Evolutionary conservation across 139 green algal genomes (phyloP), one percentile per base, ranked within the genome.

Genomic region (Monoraphidium neglectum): DNA sequence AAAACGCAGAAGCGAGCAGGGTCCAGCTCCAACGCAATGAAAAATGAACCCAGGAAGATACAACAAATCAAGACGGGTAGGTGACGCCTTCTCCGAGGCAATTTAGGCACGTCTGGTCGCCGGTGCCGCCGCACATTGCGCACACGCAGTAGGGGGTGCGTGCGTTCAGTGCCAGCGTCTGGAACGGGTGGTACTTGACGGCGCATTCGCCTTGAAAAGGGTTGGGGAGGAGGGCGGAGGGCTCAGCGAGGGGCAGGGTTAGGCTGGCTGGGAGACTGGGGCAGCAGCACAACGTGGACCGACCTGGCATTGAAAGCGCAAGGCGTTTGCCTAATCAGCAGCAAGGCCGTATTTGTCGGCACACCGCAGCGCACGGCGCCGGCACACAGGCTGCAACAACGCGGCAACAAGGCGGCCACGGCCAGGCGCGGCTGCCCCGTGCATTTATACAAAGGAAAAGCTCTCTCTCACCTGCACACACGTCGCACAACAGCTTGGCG

Each of bases 401-500:
- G 21, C 24, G 33, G 6, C 60, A 67, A 36, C 64, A 49, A 26
- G 12, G 6, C 16, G 12, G 56, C 23, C 56, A 21, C 56, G 56
- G 5, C 26, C 5, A 13, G 32, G 28, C 30, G 36, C 68, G 40
- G 46, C 46, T 26, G 8, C 40, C 38, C 38, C 67, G 40, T 26
- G 28, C 38, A 24, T 3, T 4, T 62, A n/a, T n/a, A n/a, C n/a
- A n/a, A n/a, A n/a, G n/a, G n/a, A n/a, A n/a, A n/a, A n/a, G n/a
- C n/a, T n/a, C n/a, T n/a, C n/a, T n/a, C 84, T 74, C 38, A 89
- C 84, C 84, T 62, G 73, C 35, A 18, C 84, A 89, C 1, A 89
- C 78, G 49, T 83, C 77, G 59, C 84, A 89, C 0, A 32, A 33
- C 0, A 87, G 40, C n/a, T 76, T 74, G 36, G 60, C 68, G 12